These are phyloP conservation scores for Juncus inflexus DNA, from an alignment of 176 grass and related monocot species.

Conservation along the genomic window DNA sequence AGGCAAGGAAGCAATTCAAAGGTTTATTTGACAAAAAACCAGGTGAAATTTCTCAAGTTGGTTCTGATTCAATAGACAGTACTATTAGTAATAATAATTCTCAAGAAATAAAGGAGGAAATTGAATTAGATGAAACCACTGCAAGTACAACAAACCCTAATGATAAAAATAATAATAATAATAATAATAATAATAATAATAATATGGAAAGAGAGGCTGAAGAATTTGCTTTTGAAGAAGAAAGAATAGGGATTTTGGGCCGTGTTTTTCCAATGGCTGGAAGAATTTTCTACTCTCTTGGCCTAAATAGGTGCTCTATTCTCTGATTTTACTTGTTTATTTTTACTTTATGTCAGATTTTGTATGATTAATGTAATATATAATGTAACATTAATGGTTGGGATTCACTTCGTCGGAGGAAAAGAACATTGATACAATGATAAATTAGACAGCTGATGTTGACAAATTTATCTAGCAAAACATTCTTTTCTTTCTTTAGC, in stretches of 20 bases:
- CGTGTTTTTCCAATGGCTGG: slow-evolving; percentile 56
- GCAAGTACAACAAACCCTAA: neutral
- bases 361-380: too few relatives aligned
- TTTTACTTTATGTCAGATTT: neutral
- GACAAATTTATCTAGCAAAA: too few relatives aligned
- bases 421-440: too few relatives aligned
- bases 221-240: slow-evolving; percentile 48
- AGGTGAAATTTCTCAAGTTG: slow-evolving; percentile 74
- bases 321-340: slow-evolving; percentile 34
- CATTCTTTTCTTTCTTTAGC: too few relatives aligned
- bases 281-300: slow-evolving; percentile 58
- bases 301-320: slow-evolving; percentile 74
- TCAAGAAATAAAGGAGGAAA: neutral
- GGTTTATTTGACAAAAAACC: slow-evolving; percentile 97
- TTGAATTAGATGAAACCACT: slow-evolving; percentile 15
- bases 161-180: too few relatives aligned
- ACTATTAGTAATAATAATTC: slow-evolving; percentile 3
- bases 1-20: slow-evolving; percentile 90
- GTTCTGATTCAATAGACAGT: slow-evolving; percentile 9
- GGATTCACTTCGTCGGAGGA: too few relatives aligned
- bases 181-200: neutral
- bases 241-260: slow-evolving; percentile 46
- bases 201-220: slow-evolving; percentile 26
- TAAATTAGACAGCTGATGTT: too few relatives aligned
- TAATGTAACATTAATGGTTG: too few relatives aligned